Percentiles rank a stretch among this genome's conserved stretches.
Conservation (phyloP, 495 filamentous ascomycete species). For the Talaromyces liani region DNA sequence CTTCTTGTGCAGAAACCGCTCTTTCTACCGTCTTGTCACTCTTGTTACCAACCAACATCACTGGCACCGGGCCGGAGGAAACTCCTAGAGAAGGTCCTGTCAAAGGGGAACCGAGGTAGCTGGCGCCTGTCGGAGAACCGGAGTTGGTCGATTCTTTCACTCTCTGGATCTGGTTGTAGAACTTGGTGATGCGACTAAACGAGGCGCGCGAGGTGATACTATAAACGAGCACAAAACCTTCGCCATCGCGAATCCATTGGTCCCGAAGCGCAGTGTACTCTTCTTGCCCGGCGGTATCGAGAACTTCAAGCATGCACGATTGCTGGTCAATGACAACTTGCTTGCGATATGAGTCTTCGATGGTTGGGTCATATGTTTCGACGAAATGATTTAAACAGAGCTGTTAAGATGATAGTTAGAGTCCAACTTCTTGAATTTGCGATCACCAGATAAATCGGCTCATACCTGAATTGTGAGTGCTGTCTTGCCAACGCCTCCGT, state of each 20-base stretch:
- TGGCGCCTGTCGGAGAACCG: constrained; percentile 49
- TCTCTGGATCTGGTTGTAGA: constrained; percentile 93
- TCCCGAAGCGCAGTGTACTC: constrained; percentile 96
- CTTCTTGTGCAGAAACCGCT: constrained; percentile 95
- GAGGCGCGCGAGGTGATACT: constrained; percentile 94
- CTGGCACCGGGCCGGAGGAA: constrained; percentile 65
- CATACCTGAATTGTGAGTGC: constrained; percentile 94
- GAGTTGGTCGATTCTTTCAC: constrained; percentile 90
- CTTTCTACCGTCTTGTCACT: constrained; percentile 92
- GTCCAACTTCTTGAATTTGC: constrained; percentile 7
- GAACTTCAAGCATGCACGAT: constrained; percentile 96
- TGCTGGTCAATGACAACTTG: constrained; percentile 96
- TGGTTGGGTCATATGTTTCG: constrained; percentile 92
- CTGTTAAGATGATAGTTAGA: constrained; percentile 28
- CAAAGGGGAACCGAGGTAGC: constrained; percentile 60
- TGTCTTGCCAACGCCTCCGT: constrained; percentile 92
- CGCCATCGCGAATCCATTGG: constrained; percentile 97
- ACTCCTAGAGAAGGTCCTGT: constrained; percentile 52
- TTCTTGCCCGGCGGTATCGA: constrained; percentile 98
- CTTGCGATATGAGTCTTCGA: constrained; percentile 96
- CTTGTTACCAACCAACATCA: constrained; percentile 99
- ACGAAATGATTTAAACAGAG: constrained; percentile 74
- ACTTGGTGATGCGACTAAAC: constrained; percentile 88
- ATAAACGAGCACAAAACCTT: constrained; percentile 96
- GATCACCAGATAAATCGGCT: constrained; percentile 11